Base-by-base conservation (phyloP, 1,139 yeast genomes). In the Candida sanyaensis region DNA sequence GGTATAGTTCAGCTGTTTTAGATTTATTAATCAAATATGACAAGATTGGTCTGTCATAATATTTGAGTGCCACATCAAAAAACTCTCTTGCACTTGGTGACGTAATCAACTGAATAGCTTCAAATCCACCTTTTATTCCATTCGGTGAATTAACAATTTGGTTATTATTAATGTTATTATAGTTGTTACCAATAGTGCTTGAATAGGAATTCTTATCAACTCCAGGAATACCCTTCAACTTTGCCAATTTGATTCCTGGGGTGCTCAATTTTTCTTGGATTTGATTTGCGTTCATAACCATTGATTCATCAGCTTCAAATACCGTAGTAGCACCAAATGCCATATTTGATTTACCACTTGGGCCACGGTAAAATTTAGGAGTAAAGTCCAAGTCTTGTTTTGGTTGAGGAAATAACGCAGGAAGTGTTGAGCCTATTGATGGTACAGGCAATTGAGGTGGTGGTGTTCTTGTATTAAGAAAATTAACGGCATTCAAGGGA, bases 251-350 rank as follows among this genome's bases (percentile, higher is more conserved):
- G 6, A 36, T 37, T 11, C 10, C 24, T 8, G 27, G 27, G 5
- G 21, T 41, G 10, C 37, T 28, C 26, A 24, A 27, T 28, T 29
- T 34, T 17, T 41, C 41, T 29, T 42, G 37, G 6, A 32, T 41
- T 24, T 41, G 43, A 12, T 32, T 41, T 12, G 30, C 43, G 21
- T 40, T 42, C 41, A 42, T 33, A 2, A 49, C 30, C 51, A 49
- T 49, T 5, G 50, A 41, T 24, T 49, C 51, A 29, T 48, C 50
- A 12, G 36, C 36, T n/a, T 47, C 50, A 42, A 43, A 49, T 12
- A 49, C 39, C 1, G 47, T 36, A 10, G 51, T 43, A 4, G 48
- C 48, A 1, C 50, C 51, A 12, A 49, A 34, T 9, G 42, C 42
- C 37, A 40, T 37, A 17, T 49, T 44, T 7, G 43, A 33, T 29